Evolutionary conservation across 1,139 yeast genomes (phyloP).

Genomic region (Protomyces gravidus): DNA sequence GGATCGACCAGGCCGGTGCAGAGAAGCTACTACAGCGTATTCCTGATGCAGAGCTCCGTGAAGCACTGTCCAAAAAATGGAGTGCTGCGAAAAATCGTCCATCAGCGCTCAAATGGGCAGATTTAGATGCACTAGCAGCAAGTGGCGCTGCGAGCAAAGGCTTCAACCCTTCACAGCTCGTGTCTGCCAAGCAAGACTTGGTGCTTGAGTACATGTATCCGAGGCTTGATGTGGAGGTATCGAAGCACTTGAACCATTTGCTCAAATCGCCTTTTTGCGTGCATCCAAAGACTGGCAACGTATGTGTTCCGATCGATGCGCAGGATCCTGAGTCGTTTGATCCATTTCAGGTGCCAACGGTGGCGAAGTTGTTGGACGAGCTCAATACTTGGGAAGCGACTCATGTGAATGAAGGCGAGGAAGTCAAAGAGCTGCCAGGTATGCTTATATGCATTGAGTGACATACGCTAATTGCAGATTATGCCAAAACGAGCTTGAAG

Average conservation of each 20-base stretch:
- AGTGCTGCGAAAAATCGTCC: constrained; percentile 47
- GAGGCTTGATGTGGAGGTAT: constrained; percentile 85
- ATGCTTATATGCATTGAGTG: constrained; percentile 9
- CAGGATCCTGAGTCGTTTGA: constrained; percentile 54
- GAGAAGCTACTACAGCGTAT: constrained; percentile 58
- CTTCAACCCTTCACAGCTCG: constrained; percentile 42
- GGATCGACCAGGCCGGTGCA: constrained; percentile 53
- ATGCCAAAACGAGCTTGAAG: constrained; percentile 65
- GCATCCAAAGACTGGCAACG: constrained; percentile 96
- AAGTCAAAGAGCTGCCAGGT: constrained; percentile 39
- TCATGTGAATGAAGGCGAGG: constrained; percentile 41
- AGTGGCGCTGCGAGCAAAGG: constrained; percentile 45
- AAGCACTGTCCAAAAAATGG: constrained; percentile 58
- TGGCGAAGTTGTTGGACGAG: constrained; percentile 57
- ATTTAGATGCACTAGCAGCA: constrained; percentile 60
- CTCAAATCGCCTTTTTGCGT: constrained; percentile 96
- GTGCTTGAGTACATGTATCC: constrained; percentile 82
- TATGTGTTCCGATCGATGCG: constrained; percentile 90
- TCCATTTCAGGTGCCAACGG: constrained; percentile 76
- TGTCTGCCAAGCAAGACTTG: constrained; percentile 78
- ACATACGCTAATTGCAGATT: constrained; percentile 42
- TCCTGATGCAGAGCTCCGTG: constrained; percentile 54
- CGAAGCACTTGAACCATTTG: constrained; percentile 83
- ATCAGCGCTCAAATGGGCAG: constrained; percentile 70
- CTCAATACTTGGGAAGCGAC: constrained; percentile 47